Evolutionary conservation across 2,329 filamentous ascomycete genomes (phyloP).

Genomic region (Aureobasidium uvarum): DNA sequence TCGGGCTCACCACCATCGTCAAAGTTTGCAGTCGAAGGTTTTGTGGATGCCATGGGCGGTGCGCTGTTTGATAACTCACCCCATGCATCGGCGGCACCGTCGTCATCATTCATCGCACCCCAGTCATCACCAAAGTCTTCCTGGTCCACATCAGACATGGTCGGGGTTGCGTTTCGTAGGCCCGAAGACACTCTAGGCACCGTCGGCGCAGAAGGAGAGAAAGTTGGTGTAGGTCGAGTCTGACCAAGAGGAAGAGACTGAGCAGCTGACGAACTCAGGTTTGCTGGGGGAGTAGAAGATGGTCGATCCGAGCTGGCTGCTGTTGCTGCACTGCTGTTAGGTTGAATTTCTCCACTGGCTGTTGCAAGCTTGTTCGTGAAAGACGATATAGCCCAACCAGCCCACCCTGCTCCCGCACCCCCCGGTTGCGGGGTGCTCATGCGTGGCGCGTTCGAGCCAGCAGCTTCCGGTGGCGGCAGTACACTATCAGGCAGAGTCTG

Average conservation of each 20-base stretch:
- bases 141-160: conserved; percentile 40
- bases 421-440: conserved; percentile 77
- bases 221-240: conserved; percentile 17
- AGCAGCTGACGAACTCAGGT: conserved; percentile 44
- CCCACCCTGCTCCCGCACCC: conserved; percentile 61
- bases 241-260: conserved; percentile 29
- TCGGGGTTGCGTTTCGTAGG: conserved; percentile 31
- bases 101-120: conserved; percentile 63
- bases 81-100: conserved; percentile 52
- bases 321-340: conserved; percentile 55
- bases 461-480: conserved; percentile 62
- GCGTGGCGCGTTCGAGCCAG: conserved; percentile 59
- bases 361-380: conserved; percentile 92
- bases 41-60: conserved; percentile 35
- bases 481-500: conserved; percentile 75
- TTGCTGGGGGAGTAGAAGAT: conserved; percentile 43
- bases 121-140: conserved; percentile 69
- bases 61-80: conserved; percentile 49
- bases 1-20: conserved; percentile 88
- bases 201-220: conserved; percentile 32
- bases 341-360: conserved; percentile 82
- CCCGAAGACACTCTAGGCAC: conserved; percentile 36
- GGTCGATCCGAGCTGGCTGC: conserved; percentile 64
- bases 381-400: conserved; percentile 97
- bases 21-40: conserved; percentile 51